Evolutionary conservation across 345 rosid species (phyloP).

Genomic region (Brassica incana): DNA sequence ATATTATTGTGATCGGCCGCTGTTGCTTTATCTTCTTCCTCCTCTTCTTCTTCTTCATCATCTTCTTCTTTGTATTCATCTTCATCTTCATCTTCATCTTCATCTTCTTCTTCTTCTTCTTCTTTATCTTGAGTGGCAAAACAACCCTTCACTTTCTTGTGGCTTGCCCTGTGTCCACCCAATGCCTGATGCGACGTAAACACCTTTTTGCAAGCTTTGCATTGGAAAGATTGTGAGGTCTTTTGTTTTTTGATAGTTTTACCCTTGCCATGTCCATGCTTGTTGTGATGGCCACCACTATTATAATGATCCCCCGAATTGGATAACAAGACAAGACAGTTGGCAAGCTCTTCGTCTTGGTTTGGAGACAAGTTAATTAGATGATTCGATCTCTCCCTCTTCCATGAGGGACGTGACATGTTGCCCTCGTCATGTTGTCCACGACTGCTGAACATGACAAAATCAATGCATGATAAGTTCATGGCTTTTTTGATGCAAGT

Average conservation of each 20-base stretch:
- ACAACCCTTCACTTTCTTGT: conserved; percentile 97
- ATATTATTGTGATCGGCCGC: conserved; percentile 1
- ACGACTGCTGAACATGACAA: conserved; percentile 35
- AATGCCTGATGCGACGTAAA: conserved; percentile 98
- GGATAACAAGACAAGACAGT: conserved; percentile 84
- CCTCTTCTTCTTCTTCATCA: conserved; percentile 28
- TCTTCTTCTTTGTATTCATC: conserved; percentile 39
- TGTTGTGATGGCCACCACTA: background rate
- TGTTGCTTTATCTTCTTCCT: conserved; percentile 30
- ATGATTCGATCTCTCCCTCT: conserved; percentile 33
- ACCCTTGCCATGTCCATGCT: conserved; percentile 30
- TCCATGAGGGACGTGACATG: conserved; percentile 36
- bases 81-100: no score
- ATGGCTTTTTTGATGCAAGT: background rate
- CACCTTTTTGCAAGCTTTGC: conserved; percentile 97
- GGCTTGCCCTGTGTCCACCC: conserved; percentile 99
- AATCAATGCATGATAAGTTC: conserved; percentile 40
- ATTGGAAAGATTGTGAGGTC: conserved; percentile 56
- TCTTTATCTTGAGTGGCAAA: conserved; percentile 58
- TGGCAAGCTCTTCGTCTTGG: conserved; percentile 96
- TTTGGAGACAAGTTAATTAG: conserved; percentile 44
- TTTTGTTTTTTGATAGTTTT: conserved; percentile 47
- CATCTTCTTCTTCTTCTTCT: no score
- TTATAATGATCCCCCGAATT: conserved; percentile 58
- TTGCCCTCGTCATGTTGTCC: conserved; percentile 31